Evolutionary conservation across 2,329 filamentous ascomycete genomes (phyloP), one percentile per base, ranked within the genome.

Genomic region (Fusarium verticillioides): DNA sequence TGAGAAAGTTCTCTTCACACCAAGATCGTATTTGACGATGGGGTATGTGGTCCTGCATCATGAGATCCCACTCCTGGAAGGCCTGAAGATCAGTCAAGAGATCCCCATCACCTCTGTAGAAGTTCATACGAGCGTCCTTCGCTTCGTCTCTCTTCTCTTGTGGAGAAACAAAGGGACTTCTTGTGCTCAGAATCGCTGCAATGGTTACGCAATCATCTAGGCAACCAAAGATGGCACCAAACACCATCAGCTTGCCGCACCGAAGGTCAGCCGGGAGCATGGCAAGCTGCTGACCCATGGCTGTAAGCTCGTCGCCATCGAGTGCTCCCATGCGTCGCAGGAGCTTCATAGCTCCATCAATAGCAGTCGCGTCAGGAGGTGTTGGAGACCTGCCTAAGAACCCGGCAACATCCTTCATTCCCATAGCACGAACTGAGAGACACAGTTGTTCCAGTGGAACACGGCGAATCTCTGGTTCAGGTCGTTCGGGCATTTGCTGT

Each of bases 381-480:
- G 96, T 98, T 13, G 97, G 90, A 0, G 96, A 96, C 53, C 94
- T 92, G 3, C 91, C 91, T 16, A 99, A 87, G 83, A 99, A 99
- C 6, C 84, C 85, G 9, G 91, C 88, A 3, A 98, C 93, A 75
- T 98, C 93, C 58, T 89, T 87, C 63, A 97, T 93, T 4, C 95
- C 96, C 95, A 98, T 98, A 23, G 96, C 95, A 71, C 96, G 93
- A 47, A 99, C 96, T 0, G 95, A 97, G 9, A 99, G 87, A 80
- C 96, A 98, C 32, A 98, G 89, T 79, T 98, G 96, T 81, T 99
- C 96, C 4, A 99, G 85, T 3, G 96, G 95, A 4, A 98, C 96
- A 68, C 96, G 90, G 36, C 94, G 90, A 75, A 99, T 98, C 81
- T 99, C 96, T 0, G 96, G 96, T 66, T 98, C 95, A 4, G 96